Base-by-base conservation (phyloP, 2,329 filamentous ascomycete genomes). In the Pleurostoma richardsiae region DNA sequence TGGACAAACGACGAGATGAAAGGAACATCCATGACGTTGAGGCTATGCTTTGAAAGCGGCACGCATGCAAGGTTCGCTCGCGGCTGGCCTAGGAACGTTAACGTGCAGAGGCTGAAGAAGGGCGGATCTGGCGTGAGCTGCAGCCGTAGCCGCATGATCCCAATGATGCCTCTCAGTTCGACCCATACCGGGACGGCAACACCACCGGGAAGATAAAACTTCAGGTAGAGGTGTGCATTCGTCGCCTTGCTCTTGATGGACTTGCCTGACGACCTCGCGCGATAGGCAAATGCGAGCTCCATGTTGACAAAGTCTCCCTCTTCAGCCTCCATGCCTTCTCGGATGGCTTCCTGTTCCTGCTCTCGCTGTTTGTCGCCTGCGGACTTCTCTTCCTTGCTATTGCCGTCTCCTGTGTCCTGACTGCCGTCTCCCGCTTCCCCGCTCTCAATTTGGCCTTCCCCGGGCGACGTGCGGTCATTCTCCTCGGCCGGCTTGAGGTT, bases 221-320 rank as follows among this genome's bases (percentile, higher is more conserved):
- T 83, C 40, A 89, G 70, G 52, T 82, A 84, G 1, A 89, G 69
- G 63, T 90, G 86, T 30, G 86, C 86, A 56, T 88, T 87, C 56
- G 86, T 85, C 11, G 83, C 77, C 51, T 85, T 84, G 43, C 73
- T 70, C 52, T 72, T 73, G 51, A 88, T 70, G 3, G 76, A 80
- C 52, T 79, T 81, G 30, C 76, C 75, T 6, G 76, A 78, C 1
- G 79, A 77, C 30, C 82, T 74, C 7, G 82, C 80, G 33, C 83
- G 75, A 61, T 90, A 91, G 2, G 86, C 82, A 56, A 90, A 85
- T 0, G 84, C 85, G 11, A 90, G 69, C 59, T 91, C 87, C 44
- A 90, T 66, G 57, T 90, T 90, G 61, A 90, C 76, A 56, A 90
- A 90, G 52, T 89, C 85, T 8, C 86, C 86, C 59, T 89, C 84